These are phyloP conservation scores for Carnegiea gigantea DNA, from an alignment of 179 eudicot genomes.

Conservation along the genomic window DNA sequence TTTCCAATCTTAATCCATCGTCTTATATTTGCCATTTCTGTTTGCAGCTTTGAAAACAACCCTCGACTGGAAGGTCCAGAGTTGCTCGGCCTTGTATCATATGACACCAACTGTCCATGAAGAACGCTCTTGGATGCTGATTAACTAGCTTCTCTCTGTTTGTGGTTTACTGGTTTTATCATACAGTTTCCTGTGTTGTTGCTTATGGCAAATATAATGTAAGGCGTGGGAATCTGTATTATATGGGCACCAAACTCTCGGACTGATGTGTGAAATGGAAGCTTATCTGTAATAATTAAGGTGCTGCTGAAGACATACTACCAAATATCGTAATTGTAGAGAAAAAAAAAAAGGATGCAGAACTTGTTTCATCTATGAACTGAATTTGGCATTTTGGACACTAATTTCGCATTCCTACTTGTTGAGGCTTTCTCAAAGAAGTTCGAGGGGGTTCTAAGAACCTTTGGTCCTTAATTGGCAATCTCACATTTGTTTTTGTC, in stretches of 20 bases:
- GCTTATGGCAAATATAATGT: constrained; percentile 23
- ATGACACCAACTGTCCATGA: constrained; percentile 77
- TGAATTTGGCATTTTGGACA: not conserved
- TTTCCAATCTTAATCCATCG: not conserved
- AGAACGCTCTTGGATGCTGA: not conserved
- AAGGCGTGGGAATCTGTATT: constrained; percentile 14
- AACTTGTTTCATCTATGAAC: not conserved
- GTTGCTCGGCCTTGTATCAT: constrained; percentile 82
- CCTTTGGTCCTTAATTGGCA: too few species aligned
- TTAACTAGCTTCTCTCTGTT: not conserved
- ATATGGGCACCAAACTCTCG: constrained; percentile 3
- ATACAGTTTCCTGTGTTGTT: not conserved
- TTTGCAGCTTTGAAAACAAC: constrained; percentile 79
- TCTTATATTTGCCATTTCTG: not conserved
- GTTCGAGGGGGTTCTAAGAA: too few species aligned
- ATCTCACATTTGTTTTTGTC: too few species aligned
- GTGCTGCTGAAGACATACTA: not conserved
- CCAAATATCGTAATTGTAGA: not conserved
- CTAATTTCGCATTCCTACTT: not conserved
- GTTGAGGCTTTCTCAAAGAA: too few species aligned
- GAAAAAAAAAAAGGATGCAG: not conserved
- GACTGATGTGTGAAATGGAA: constrained; percentile 13
- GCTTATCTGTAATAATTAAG: constrained; percentile 15
- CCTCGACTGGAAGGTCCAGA: constrained; percentile 90
- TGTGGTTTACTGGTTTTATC: not conserved